Base-by-base conservation (phyloP, 768 basidiomycete species). In the Podaxis sp. region DNA sequence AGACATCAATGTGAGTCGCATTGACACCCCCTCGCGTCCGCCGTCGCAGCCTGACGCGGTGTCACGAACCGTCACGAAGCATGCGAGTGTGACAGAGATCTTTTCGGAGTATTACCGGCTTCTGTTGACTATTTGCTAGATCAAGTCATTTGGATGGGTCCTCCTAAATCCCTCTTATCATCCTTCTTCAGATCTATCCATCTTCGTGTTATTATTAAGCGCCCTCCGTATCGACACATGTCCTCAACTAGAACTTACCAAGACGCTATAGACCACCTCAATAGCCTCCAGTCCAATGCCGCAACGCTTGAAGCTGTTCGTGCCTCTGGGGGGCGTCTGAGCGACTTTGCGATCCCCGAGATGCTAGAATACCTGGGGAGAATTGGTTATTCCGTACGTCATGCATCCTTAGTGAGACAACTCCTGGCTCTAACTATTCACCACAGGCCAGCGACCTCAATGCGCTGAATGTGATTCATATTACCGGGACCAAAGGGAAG, bases 401-500 rank as follows among this genome's bases (percentile, higher is more conserved):
- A 25, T 36, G 36, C 38, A 43, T 59, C n/a, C 38, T 33, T 57
- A 63, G 24, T 24, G 33, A 62, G 58, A 36, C 9, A 29, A 27
- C 22, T 43, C n/a, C 56, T 62, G 57, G 65, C 57, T 68, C 65
- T 70, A 52, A 57, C 64, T 61, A 33, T 15, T 8, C 41, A 62
- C 47, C 19, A 50, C 68, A 97, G 95, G 83, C 91, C 46, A 79
- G 85, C 61, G 89, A 96, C 65, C 82, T 99, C 47, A 95, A 98
- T 71, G 76, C 77, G 24, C 79, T 99, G 58, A 96, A 98, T 73
- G 94, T 96, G 61, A 85, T 98, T 52, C 96, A 99, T 78, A 87
- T 99, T 66, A 96, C 96, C 8, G 96, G 96, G 3, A 98, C 97
- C 3, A 99, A 99, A 76, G 96, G 96, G 37, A 99, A 99, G 73